These are phyloP conservation scores for Odontarrhena argentea DNA, from an alignment of 345 rosid species.

Conservation along the genomic window DNA sequence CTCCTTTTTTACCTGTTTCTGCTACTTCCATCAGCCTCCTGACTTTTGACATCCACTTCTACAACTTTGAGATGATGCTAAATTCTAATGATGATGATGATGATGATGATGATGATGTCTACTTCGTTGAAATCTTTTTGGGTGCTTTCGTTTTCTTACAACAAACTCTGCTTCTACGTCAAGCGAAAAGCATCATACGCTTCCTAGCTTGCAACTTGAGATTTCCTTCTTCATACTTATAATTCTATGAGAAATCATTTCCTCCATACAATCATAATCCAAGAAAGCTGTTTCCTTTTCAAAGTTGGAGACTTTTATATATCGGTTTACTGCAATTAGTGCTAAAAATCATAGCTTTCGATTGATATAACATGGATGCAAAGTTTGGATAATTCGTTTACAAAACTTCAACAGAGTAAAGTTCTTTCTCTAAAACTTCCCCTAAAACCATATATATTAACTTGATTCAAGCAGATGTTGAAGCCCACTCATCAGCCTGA, in stretches of 20 bases:
- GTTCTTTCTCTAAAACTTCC: not conserved
- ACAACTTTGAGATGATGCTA: slow-evolving; percentile 10
- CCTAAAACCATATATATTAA: not conserved
- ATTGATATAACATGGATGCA: slow-evolving; percentile 4
- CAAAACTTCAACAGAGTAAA: not conserved
- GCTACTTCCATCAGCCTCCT: slow-evolving; percentile 16
- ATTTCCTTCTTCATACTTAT: slow-evolving; percentile 15
- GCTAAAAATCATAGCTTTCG: slow-evolving; percentile 13
- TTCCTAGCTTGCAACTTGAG: slow-evolving; percentile 14
- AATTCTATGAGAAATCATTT: slow-evolving; percentile 8
- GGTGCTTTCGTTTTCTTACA: slow-evolving; percentile 9
- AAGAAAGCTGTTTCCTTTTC: not conserved
- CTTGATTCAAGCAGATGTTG: slow-evolving; percentile 39
- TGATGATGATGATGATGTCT: slow-evolving; percentile 29
- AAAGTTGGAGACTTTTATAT: not conserved
- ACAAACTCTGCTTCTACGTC: slow-evolving; percentile 21
- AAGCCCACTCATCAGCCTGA: slow-evolving; percentile 81
- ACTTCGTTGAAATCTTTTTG: slow-evolving; percentile 26
- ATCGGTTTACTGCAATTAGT: slow-evolving; percentile 14
- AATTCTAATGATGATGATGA: slow-evolving; percentile 20
- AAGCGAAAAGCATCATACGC: slow-evolving; percentile 28
- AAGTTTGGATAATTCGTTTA: not conserved
- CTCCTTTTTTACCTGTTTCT: slow-evolving; percentile 33
- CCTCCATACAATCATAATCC: not conserved
- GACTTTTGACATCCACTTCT: slow-evolving; percentile 19